Base-by-base conservation (phyloP, 495 filamentous ascomycete genomes). In the Parathielavia appendiculata region DNA sequence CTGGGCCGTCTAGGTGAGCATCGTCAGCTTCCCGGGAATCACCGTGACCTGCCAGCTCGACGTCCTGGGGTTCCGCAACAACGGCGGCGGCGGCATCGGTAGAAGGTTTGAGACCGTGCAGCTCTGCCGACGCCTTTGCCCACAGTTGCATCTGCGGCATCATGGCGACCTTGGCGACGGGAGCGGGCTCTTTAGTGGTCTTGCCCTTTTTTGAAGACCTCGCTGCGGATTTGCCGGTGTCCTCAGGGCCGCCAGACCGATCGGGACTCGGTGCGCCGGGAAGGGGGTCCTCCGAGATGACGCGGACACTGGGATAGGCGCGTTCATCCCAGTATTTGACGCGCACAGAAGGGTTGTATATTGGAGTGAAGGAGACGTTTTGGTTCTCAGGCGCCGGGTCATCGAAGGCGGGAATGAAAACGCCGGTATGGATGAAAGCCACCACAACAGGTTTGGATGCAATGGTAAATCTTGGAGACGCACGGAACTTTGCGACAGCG, bases 241-340 rank as follows among this genome's bases (percentile, higher is more conserved):
- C 69, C 16, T 69, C 61, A 12, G 54, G 63, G 36, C 67, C 64
- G 30, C 71, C 73, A 20, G 60, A 48, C 36, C 69, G 71, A 10
- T 74, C 74, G 14, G 65, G 61, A 13, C 54, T 68, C 2, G 70
- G 67, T 23, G 80, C 77, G 11, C 57, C 62, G 13, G 59, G 49
- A 11, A 50, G 20, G 19, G 62, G 65, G 16, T 73, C 78, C 0
- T 78, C 69, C 22, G 86, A 80, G 17, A 92, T 76, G 6, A 79
- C 73, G 44, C 86, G 72, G 60, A 90, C 84, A 36, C 73, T 87
- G 3, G 84, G 85, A 62, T 89, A 95, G 3, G 84, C 88, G 26
- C 85, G 83, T 48, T 89, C 83, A 61, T 95, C 88, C 89, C 91
- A 95, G 68, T 96, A 96, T 67, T 84, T 85, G 46, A 95, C 75